A percentile compares a stretch with the other conserved stretches of the same genome.
Evolutionary conservation across 352 stramenopile genomes (phyloP).

Genomic region (Pythium folliculosum): DNA sequence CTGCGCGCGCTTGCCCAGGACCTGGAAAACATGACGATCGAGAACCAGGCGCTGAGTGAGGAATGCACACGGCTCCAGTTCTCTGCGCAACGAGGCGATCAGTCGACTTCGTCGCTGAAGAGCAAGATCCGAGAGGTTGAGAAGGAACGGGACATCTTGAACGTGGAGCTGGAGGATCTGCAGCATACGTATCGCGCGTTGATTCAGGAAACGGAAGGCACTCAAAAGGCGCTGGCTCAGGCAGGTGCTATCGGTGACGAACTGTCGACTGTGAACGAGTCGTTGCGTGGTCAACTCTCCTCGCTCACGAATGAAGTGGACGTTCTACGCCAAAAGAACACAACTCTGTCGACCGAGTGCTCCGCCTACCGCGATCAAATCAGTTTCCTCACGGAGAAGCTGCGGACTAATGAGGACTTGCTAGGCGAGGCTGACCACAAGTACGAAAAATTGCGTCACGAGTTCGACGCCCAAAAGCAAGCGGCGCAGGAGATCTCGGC

Average conservation of each 20-base stretch:
- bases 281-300: slow-evolving; percentile 60
- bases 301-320: slow-evolving; percentile 63
- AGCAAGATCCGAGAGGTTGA: slow-evolving; percentile 58
- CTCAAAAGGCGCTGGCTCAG: slow-evolving; percentile 57
- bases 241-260: slow-evolving; percentile 64
- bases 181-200: slow-evolving; percentile 71
- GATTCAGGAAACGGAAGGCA: slow-evolving; percentile 72
- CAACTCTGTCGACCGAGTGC: slow-evolving; percentile 52
- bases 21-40: slow-evolving; percentile 87
- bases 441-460: slow-evolving; percentile 31
- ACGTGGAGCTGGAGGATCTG: slow-evolving; percentile 80
- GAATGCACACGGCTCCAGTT: slow-evolving; percentile 71
- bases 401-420: slow-evolving; percentile 55
- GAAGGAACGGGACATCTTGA: slow-evolving; percentile 63
- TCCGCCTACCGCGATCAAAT: slow-evolving; percentile 79
- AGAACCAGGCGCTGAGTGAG: slow-evolving; percentile 85
- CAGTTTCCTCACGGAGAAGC: slow-evolving; percentile 73
- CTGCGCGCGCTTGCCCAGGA: slow-evolving; percentile 68
- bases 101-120: slow-evolving; percentile 59
- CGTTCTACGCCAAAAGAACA: slow-evolving; percentile 52
- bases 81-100: slow-evolving; percentile 47
- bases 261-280: slow-evolving; percentile 59
- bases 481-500: slow-evolving; percentile 80
- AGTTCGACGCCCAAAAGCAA: slow-evolving; percentile 66
- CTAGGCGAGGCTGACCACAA: slow-evolving; percentile 33